phyloP scores from a whole-genome alignment of 139 green algal genomes.

The Volvox africanus region DNA sequence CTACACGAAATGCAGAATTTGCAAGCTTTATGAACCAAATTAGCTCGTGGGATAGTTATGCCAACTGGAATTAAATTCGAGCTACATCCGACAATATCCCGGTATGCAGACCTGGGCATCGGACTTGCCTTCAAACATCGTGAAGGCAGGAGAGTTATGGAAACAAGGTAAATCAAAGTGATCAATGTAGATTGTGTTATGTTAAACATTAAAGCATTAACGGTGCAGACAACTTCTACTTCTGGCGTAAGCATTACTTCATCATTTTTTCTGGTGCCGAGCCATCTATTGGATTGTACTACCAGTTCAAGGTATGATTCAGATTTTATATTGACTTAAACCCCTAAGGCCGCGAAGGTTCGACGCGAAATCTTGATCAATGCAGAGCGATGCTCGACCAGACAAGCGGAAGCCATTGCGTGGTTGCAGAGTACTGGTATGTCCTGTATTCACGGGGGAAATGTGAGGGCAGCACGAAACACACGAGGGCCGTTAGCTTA shows the following conservation, averaged over 20 bases:
- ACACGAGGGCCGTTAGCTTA: background rate
- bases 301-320: slow-evolving; percentile 24
- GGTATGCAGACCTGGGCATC: background rate
- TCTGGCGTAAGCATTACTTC: slow-evolving; percentile 38
- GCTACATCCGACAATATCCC: background rate
- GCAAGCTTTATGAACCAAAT: no score
- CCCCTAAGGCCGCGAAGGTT: background rate
- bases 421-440: slow-evolving; percentile 19
- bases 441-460: background rate
- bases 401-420: slow-evolving; percentile 14
- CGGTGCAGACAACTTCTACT: slow-evolving; percentile 13
- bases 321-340: background rate
- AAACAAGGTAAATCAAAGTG: slow-evolving; percentile 30
- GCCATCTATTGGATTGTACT: slow-evolving; percentile 20
- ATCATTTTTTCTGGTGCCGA: slow-evolving; percentile 33
- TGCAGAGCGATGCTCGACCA: slow-evolving; percentile 14
- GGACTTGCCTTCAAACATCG: background rate
- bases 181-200: no score
- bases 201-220: no score
- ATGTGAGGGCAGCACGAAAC: background rate
- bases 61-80: no score
- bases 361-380: background rate
- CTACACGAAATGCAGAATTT: no score
- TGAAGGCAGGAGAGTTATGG: slow-evolving; percentile 23
- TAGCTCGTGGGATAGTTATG: no score